phyloP scores from a whole-genome alignment of 2,329 filamentous ascomycete genomes.

The Cordyceps cateniannulata region DNA sequence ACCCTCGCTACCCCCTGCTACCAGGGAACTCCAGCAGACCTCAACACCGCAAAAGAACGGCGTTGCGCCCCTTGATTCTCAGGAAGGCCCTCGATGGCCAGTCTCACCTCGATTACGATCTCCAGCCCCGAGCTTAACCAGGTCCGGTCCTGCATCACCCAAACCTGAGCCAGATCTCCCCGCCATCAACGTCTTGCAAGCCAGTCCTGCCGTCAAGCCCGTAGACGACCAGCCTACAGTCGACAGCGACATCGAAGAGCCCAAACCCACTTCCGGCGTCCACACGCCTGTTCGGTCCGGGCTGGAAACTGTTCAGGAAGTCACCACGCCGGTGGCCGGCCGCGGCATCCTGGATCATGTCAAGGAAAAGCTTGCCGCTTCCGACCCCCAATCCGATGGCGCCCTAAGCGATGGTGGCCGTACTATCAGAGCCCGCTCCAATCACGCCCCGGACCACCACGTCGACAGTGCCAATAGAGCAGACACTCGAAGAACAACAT shows the following conservation, averaged over 20 bases:
- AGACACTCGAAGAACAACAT: constrained; percentile 36
- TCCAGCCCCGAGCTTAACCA: constrained; percentile 56
- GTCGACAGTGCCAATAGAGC: constrained; percentile 54
- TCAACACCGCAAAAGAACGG: constrained; percentile 57
- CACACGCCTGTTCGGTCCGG: constrained; percentile 56
- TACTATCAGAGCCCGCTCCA: constrained; percentile 41
- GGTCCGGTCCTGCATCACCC: constrained; percentile 36
- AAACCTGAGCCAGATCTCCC: constrained; percentile 47
- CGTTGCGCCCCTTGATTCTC: constrained; percentile 40
- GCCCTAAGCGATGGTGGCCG: constrained; percentile 32
- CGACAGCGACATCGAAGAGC: constrained; percentile 49
- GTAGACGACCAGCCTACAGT: constrained; percentile 34
- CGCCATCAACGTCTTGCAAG: constrained; percentile 46
- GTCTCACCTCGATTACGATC: constrained; percentile 71
- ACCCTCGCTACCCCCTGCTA: constrained; percentile 55
- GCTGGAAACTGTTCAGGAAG: constrained; percentile 88
- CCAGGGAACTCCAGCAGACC: constrained; percentile 56
- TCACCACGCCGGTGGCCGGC: constrained; percentile 44
- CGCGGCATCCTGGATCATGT: constrained; percentile 43
- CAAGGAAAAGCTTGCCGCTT: constrained; percentile 40
- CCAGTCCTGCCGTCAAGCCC: constrained; percentile 41
- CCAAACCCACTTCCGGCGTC: constrained; percentile 42
- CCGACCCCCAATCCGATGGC: constrained; percentile 36
- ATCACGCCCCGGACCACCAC: constrained; percentile 50
- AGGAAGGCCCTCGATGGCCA: constrained; percentile 64